phyloP scores from a whole-genome alignment of 2,329 filamentous ascomycete species.

The Sporothrix phasma region DNA sequence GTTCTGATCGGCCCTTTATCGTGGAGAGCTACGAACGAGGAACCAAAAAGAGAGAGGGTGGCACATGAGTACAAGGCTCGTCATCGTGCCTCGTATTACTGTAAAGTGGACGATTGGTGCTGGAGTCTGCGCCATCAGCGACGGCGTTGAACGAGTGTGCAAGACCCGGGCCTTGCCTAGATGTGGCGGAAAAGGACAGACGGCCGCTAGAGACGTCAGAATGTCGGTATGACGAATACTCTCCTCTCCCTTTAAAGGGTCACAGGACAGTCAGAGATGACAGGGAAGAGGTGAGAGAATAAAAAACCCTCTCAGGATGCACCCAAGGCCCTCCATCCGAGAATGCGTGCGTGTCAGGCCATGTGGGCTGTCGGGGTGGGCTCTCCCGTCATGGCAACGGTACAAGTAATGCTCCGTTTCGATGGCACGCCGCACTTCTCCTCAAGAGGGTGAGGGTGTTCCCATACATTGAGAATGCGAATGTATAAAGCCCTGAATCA shows the following conservation, averaged over 20 bases:
- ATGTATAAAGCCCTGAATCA: no score
- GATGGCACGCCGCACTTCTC: no score
- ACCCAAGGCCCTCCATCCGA: background rate
- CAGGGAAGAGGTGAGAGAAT: background rate
- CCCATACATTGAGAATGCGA: no score
- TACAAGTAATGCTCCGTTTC: background rate
- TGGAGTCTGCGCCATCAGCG: background rate
- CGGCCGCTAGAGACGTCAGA: background rate
- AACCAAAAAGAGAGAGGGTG: background rate
- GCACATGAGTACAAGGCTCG: background rate
- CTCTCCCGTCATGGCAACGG: background rate
- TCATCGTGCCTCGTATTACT: background rate
- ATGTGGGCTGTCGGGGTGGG: background rate
- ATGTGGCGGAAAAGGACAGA: background rate
- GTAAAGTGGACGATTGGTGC: background rate
- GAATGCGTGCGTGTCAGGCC: background rate
- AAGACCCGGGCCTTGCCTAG: background rate
- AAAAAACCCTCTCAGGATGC: background rate
- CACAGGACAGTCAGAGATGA: background rate
- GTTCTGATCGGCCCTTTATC: background rate
- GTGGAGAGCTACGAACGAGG: no score
- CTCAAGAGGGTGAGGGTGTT: no score
- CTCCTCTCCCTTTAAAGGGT: background rate
- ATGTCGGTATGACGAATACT: constrained; percentile 3
- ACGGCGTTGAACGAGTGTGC: background rate